Percentiles rank a stretch among this genome's conserved stretches.
These are phyloP conservation scores for Kwoniella sp. DNA, from an alignment of 768 basidiomycete species.

Conservation along the genomic window DNA sequence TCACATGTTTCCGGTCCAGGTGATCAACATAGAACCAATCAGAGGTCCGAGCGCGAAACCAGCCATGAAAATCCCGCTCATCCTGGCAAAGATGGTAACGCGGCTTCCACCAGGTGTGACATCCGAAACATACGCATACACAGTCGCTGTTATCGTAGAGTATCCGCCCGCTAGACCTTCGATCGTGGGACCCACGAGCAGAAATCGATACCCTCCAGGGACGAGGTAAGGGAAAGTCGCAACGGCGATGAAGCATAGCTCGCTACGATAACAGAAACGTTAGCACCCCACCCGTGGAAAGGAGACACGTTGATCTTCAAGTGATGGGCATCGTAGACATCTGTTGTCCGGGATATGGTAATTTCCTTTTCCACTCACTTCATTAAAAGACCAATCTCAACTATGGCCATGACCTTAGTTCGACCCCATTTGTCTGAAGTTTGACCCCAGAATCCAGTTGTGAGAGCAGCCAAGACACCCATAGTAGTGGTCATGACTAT, in stretches of 20 bases:
- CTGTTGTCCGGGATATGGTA: not conserved
- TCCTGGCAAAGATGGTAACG: constrained; percentile 60
- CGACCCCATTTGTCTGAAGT: constrained; percentile 76
- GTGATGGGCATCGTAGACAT: too few relatives aligned
- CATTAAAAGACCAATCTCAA: constrained; percentile 69
- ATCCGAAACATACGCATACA: constrained; percentile 60
- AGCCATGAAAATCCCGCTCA: constrained; percentile 73
- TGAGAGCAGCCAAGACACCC: constrained; percentile 76
- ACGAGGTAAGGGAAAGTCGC: constrained; percentile 66
- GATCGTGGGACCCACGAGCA: constrained; percentile 73
- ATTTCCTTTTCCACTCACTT: constrained; percentile 61
- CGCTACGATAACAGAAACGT: constrained; percentile 60
- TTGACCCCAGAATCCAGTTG: constrained; percentile 84
- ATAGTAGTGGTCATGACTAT: constrained; percentile 73
- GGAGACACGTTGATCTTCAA: too few relatives aligned
- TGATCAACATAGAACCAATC: constrained; percentile 68
- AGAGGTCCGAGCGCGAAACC: constrained; percentile 79
- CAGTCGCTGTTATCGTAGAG: constrained; percentile 67
- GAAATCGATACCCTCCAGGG: constrained; percentile 65
- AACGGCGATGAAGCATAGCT: constrained; percentile 75
- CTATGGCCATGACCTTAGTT: constrained; percentile 69
- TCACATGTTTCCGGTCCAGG: constrained; percentile 58
- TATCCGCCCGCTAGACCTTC: constrained; percentile 82
- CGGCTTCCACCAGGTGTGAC: constrained; percentile 51
- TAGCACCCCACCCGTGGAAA: not conserved